These are phyloP conservation scores for Neonectria ditissima DNA, from an alignment of 2,329 filamentous ascomycete species.

Conservation along the genomic window DNA sequence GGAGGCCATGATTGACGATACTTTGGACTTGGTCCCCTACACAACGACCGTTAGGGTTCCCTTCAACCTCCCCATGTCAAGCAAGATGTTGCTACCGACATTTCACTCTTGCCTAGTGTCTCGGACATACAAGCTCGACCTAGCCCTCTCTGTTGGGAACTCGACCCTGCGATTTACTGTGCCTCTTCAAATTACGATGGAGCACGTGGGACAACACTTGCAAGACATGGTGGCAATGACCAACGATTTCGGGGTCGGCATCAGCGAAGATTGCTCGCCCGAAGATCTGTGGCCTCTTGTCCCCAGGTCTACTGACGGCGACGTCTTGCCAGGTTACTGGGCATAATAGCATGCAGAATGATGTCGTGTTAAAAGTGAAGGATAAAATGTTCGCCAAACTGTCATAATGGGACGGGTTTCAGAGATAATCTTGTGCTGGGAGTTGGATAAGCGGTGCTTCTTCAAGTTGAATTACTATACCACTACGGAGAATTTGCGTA, in stretches of 20 bases:
- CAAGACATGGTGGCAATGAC: neutral
- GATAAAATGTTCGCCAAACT: neutral
- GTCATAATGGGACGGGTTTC: neutral
- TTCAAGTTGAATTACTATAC: neutral
- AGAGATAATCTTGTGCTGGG: neutral
- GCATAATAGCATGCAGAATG: neutral
- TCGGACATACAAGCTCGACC: conserved; percentile 16
- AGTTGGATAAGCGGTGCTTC: neutral
- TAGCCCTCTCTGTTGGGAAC: neutral
- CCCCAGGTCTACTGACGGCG: neutral
- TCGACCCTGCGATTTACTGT: neutral
- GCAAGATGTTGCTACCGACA: conserved; percentile 12
- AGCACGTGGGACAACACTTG: neutral
- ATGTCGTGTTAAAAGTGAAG: neutral
- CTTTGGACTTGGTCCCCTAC: neutral
- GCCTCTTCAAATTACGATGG: neutral
- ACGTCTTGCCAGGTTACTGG: neutral
- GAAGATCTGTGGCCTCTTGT: neutral
- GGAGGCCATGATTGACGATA: neutral
- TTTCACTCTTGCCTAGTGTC: conserved; percentile 22
- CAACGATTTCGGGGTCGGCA: neutral
- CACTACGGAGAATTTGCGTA: neutral
- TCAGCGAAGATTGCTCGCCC: neutral
- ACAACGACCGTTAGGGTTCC: neutral
- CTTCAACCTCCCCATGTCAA: conserved; percentile 6